These are phyloP conservation scores for Amauroascus verrucosus DNA, from an alignment of 2,329 filamentous ascomycete species.

Conservation along the genomic window DNA sequence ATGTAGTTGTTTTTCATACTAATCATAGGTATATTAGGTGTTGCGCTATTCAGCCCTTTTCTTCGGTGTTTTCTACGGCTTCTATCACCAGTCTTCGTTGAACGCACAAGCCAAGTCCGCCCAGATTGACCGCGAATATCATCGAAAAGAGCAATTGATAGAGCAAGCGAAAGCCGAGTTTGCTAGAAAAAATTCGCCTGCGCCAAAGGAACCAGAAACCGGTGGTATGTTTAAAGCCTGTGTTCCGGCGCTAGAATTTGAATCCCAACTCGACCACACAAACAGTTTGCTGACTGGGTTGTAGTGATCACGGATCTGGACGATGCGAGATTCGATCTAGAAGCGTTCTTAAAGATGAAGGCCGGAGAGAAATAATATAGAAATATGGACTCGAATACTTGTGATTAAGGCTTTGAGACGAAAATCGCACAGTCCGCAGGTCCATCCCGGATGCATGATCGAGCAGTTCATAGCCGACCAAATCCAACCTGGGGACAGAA, in stretches of 20 bases:
- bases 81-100: slow-evolving; percentile 83
- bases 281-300: background rate
- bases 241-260: background rate
- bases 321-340: slow-evolving; percentile 86
- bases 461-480: background rate
- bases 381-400: background rate
- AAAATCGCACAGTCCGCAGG: background rate
- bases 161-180: slow-evolving; percentile 86
- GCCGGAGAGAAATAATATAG: slow-evolving; percentile 30
- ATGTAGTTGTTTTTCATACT: background rate
- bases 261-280: background rate
- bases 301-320: slow-evolving; percentile 64
- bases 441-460: background rate
- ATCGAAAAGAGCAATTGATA: slow-evolving; percentile 87
- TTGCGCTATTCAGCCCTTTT: slow-evolving; percentile 92
- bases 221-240: slow-evolving; percentile 23
- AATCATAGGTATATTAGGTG: slow-evolving; percentile 51
- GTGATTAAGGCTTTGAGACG: background rate
- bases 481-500: background rate
- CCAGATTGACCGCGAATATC: slow-evolving; percentile 69
- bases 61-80: slow-evolving; percentile 86
- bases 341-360: slow-evolving; percentile 65
- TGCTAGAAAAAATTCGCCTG: slow-evolving; percentile 60
- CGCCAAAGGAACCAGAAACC: slow-evolving; percentile 25
- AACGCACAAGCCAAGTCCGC: slow-evolving; percentile 58